Base-by-base conservation (phyloP, 306 rosid species). In the Begonia fuchsioides region DNA sequence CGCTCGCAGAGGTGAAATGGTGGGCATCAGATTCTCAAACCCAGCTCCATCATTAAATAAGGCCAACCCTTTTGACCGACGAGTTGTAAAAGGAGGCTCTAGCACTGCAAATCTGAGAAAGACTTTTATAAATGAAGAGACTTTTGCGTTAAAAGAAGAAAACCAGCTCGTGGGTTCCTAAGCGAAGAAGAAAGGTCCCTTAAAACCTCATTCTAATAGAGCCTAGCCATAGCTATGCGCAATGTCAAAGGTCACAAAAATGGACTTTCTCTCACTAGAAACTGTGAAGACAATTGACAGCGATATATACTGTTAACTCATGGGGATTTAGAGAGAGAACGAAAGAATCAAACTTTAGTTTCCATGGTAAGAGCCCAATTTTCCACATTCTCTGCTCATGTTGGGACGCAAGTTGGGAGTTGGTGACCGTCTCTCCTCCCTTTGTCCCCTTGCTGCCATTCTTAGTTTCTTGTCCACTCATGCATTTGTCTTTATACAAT, bases 391-490 rank as follows among this genome's bases (percentile, higher is more conserved):
- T 69, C 65, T 71, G 71, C 76, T 75, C 70, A 71, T 67, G 72
- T 75, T 71, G 69, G 72, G 41, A 78, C 69, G 73, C 79, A 61
- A 85, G 93, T 85, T 83, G 81, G 81, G 94, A 69, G 79, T 71
- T 61, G 82, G 76, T 76, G 65, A 58, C 68, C 70, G 49, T 15
- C 67, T 52, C 47, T 60, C 81, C 78, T 65, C 70, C 59, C 58
- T 56, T 66, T 65, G 79, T 90, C 83, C 73, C 66, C 82, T 60
- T 65, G 38, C 55, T 53, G 20, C 39, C 56, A 38, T 50, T 11
- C 39, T 32, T 40, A 39, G 38, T 40, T 54, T 53, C 12, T 18
- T 54, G 43, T n/a, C 40, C 59, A 38, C 59, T 43, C 17, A 45
- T 39, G 20, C 19, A 10, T 56, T 63, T 61, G 59, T 57, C 53